Base-by-base conservation (phyloP, 768 basidiomycete genomes). In the Termitomyces bulborhizus region DNA sequence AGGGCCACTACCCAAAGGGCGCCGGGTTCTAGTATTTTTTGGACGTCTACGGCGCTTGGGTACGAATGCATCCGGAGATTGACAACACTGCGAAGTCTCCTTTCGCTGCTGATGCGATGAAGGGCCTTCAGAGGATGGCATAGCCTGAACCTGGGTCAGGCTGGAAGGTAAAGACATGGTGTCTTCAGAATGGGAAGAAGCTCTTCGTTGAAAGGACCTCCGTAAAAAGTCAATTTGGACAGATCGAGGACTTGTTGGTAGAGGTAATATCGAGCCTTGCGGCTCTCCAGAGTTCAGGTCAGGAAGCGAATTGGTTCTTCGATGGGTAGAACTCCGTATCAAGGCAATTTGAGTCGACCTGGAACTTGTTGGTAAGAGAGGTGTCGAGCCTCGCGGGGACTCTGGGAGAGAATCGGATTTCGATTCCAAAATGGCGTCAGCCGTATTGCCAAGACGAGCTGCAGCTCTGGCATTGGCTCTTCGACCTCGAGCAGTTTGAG, bases 401-500 rank as follows among this genome's bases (percentile, higher is more conserved):
- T 49, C n/a, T 6, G 16, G 16, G 27, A 13, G 5, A 40, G 32
- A 24, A 39, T 24, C 49, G 34, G 37, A 18, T 41, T 13, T n/a
- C 7, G 29, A 27, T 34, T 26, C 31, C 24, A 37, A 18, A 29
- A 37, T 16, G 12, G 21, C 29, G 15, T 24, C 26, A 21, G 31
- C 27, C 26, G 16, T 49, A 34, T 27, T 40, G 4, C n/a, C 16
- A 15, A 31, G 15, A 41, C 39, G 31, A 46, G 53, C 49, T 6
- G 27, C 21, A 39, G 46, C 39, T 26, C 45, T 49, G 21, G 46
- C 31, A 36, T 40, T 47, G 18, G 54, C 53, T 37, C 46, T 57
- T 50, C 43, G 43, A 31, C 51, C 50, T 55, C 51, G 51, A 32
- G 47, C 53, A 29, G 47, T 63, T 34, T 54, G 62, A 43, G 62